Conservation (phyloP, 345 rosid species). For the Citrus hindsii region DNA sequence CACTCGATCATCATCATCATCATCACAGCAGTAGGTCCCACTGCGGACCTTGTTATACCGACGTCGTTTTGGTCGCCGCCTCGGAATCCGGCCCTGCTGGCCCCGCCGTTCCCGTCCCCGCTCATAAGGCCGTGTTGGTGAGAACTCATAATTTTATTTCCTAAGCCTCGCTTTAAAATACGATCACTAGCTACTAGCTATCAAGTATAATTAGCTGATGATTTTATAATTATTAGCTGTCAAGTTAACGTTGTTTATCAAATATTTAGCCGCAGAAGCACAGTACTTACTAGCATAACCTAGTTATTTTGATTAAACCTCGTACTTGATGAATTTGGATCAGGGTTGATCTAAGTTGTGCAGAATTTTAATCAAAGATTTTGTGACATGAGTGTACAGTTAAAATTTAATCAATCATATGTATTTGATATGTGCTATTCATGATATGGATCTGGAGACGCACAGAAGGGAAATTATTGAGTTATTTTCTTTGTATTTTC, state of each 20-base stretch:
- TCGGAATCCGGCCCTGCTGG: constrained; percentile 35
- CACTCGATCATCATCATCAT: constrained; percentile 32
- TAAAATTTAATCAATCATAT: too few species aligned
- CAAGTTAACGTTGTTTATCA: too few species aligned
- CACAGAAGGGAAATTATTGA: neutral
- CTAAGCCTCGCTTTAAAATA: neutral
- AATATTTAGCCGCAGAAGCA: neutral
- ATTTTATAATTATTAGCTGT: too few species aligned
- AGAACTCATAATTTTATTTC: constrained; percentile 1
- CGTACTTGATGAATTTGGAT: neutral
- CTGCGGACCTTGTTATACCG: constrained; percentile 39
- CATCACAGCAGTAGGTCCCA: constrained; percentile 14
- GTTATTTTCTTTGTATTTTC: neutral
- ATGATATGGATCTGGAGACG: neutral
- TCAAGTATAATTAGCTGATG: too few species aligned
- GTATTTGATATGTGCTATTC: neutral
- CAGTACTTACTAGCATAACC: neutral
- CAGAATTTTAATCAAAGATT: too few species aligned
- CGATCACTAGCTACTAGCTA: neutral
- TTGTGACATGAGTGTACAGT: too few species aligned
- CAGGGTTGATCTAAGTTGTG: too few species aligned
- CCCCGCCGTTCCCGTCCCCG: constrained; percentile 49
- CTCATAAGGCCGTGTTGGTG: constrained; percentile 74
- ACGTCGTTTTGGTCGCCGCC: constrained; percentile 63
- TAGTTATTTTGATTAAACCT: neutral